Percentiles rank a stretch among this genome's conserved stretches.
Evolutionary conservation across 768 basidiomycete genomes (phyloP).

Genomic region (Lactifluus pinguis): DNA sequence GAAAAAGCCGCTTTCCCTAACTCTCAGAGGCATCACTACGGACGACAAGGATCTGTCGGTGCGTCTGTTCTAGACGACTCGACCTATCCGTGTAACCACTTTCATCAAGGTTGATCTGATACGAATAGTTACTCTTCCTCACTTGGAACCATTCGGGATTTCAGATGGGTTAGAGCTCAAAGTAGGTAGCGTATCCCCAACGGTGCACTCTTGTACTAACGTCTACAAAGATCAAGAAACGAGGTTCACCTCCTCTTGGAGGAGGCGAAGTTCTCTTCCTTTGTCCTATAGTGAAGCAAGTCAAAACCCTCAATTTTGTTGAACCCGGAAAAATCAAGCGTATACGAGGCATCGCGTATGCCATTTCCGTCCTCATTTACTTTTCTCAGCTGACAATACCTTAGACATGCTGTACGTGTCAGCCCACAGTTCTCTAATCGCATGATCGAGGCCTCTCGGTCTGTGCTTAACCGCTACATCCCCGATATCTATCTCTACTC

Average conservation of each 20-base stretch:
- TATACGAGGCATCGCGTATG: constrained; percentile 92
- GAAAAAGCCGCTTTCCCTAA: constrained; percentile 77
- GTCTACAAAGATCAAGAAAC: constrained; percentile 77
- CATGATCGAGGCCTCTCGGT: constrained; percentile 92
- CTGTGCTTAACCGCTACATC: constrained; percentile 90
- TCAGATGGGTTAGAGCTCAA: constrained; percentile 85
- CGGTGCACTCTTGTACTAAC: not conserved
- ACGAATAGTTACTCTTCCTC: constrained; percentile 83
- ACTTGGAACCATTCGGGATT: constrained; percentile 83
- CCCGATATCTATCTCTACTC: constrained; percentile 98
- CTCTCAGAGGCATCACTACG: constrained; percentile 83
- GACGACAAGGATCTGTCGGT: constrained; percentile 91
- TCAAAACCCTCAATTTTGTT: constrained; percentile 88
- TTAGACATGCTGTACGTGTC: constrained; percentile 89
- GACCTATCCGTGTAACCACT: not conserved
- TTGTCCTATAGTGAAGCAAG: constrained; percentile 86
- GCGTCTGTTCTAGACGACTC: constrained; percentile 21
- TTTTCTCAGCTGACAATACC: not conserved
- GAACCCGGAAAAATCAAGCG: constrained; percentile 88
- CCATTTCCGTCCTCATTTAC: constrained; percentile 18
- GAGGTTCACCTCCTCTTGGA: constrained; percentile 85
- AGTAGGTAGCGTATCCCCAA: constrained; percentile 32
- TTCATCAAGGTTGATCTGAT: constrained; percentile 70
- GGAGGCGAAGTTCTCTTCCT: constrained; percentile 91
- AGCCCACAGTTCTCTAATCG: constrained; percentile 96